Base-by-base conservation (phyloP, 441 rosid genomes). In the Adansonia grandidieri region DNA sequence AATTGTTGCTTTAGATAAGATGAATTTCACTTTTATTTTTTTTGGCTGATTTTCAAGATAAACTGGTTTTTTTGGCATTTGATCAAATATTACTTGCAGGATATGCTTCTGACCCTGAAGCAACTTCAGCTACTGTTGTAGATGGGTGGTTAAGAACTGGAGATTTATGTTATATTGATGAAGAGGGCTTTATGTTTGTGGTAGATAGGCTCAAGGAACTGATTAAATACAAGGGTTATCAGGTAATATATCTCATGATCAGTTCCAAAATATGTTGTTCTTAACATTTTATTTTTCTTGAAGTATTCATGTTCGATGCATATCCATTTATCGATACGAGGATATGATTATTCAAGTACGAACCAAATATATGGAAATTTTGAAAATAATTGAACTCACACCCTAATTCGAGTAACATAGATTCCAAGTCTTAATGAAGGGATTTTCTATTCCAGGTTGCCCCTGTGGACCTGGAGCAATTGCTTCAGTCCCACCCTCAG, bases 201-300 rank as follows among this genome's bases (percentile, higher is more conserved):
- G 82, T 87, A 0, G 90, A 86, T 28, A 78, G 90, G 66, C 80
- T 87, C 7, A 87, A 87, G 72, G 90, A 86, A 57, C 40, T 87
- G 20, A 87, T 87, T 50, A 87, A 86, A 74, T 86, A 81, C 75
- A 84, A 82, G 42, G 90, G 84, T 2, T 87, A 78, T 69, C 90
- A 84, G 87, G 90, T 87, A 24, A 42, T 42, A 57, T 50, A 1
- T 48, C 53, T 48, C 53, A 48, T 10, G 53, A 9, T 6, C 67
- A 32, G 40, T 32, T 32, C 40, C 40, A 32, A 32, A 32, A 3
- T 32, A 32, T 32, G 40, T 32, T 32, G 40, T 32, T 32, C 40
- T 32, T 32, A 32, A 32, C 4, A 32, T 32, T 32, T 32, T 32
- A 32, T 32, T 32, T 32, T 32, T 32, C 40, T 32, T 32, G 5